Conservation (phyloP, 2,329 filamentous ascomycete genomes). For the Fusarium sp. region DNA sequence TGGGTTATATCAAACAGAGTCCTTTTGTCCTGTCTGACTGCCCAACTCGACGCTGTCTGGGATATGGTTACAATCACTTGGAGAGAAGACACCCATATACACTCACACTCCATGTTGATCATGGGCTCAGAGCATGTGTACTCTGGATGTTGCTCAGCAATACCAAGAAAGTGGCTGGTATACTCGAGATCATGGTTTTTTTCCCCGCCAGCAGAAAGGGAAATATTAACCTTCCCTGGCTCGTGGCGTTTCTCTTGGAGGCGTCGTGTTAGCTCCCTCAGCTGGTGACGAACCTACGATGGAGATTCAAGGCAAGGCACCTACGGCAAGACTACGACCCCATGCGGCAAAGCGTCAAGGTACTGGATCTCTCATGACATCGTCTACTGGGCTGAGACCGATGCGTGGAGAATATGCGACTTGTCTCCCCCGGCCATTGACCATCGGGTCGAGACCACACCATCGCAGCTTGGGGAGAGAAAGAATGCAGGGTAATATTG, state of each 20-base stretch:
- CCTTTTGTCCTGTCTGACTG: slow-evolving; percentile 31
- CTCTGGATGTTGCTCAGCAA: slow-evolving; percentile 4
- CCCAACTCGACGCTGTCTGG: slow-evolving; percentile 27
- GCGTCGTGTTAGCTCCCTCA: slow-evolving; percentile 19
- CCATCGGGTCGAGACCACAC: slow-evolving; percentile 24
- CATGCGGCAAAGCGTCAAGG: slow-evolving; percentile 22
- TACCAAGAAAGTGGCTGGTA: not conserved
- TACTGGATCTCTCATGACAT: slow-evolving; percentile 15
- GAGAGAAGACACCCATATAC: slow-evolving; percentile 10
- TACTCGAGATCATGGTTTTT: slow-evolving; percentile 1
- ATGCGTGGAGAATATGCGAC: not conserved
- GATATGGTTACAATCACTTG: not conserved
- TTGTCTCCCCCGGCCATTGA: not conserved
- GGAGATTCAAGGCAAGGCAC: slow-evolving; percentile 27
- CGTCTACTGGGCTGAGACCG: not conserved
- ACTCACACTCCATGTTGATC: slow-evolving; percentile 7
- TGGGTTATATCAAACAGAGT: slow-evolving; percentile 10
- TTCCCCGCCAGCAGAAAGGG: not conserved
- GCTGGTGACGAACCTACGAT: slow-evolving; percentile 27
- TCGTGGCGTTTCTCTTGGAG: slow-evolving; percentile 1
- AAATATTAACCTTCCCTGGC: slow-evolving; percentile 16
- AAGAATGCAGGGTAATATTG: slow-evolving; percentile 35
- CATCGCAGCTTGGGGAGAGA: slow-evolving; percentile 22
- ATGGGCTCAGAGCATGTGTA: slow-evolving; percentile 1
- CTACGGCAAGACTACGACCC: slow-evolving; percentile 6